Conservation (phyloP, 2,329 filamentous ascomycete genomes). For the Ophiostoma novo-ulmi region DNA sequence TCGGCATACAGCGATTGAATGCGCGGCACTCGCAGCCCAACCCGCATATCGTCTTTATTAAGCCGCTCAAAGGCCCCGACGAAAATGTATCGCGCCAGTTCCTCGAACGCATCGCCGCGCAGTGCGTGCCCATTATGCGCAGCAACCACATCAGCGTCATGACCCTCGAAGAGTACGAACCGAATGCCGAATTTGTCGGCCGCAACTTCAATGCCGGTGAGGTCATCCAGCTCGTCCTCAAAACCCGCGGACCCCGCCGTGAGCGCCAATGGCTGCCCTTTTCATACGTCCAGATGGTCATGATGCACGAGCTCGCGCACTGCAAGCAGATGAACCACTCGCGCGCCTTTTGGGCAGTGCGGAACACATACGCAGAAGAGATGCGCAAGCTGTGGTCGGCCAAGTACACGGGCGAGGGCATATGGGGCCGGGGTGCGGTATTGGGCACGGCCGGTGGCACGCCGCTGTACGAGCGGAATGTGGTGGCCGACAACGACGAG, state of each 20-base stretch:
- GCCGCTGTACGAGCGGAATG: conserved; percentile 46
- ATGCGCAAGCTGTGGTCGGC: conserved; percentile 66
- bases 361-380: conserved; percentile 66
- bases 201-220: conserved; percentile 89
- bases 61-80: conserved; percentile 62
- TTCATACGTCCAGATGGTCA: conserved; percentile 83
- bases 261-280: conserved; percentile 67
- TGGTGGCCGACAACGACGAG: conserved; percentile 43
- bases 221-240: conserved; percentile 77
- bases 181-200: conserved; percentile 77
- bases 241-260: conserved; percentile 54
- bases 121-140: conserved; percentile 72
- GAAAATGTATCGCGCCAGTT: conserved; percentile 62
- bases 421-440: conserved; percentile 70
- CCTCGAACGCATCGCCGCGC: conserved; percentile 70
- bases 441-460: conserved; percentile 47
- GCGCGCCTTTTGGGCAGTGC: conserved; percentile 71
- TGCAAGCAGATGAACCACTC: conserved; percentile 91
- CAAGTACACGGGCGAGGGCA: conserved; percentile 71
- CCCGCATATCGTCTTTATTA: conserved; percentile 76
- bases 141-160: conserved; percentile 60
- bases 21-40: conserved; percentile 70
- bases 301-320: conserved; percentile 89
- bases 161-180: conserved; percentile 73
- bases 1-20: conserved; percentile 75